phyloP scores from a whole-genome alignment of 1,139 yeast genomes.

The Hansenula sp. region DNA sequence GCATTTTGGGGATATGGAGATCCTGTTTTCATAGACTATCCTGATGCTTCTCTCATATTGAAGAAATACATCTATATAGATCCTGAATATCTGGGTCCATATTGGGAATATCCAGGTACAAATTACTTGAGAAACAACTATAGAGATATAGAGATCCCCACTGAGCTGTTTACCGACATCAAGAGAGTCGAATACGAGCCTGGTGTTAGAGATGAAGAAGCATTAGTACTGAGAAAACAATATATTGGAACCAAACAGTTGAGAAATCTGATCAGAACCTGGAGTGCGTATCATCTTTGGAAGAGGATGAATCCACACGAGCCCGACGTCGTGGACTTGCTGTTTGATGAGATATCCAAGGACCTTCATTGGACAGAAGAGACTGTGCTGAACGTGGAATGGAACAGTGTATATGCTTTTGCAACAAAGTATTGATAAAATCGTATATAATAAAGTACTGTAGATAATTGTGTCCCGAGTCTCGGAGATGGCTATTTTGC shows the following conservation, averaged over 20 bases:
- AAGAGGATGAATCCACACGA: constrained; percentile 24
- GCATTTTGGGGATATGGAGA: constrained; percentile 77
- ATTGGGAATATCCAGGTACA: constrained; percentile 70
- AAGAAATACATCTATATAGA: constrained; percentile 31
- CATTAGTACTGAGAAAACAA: constrained; percentile 20
- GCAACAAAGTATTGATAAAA: constrained; percentile 12
- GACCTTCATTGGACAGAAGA: constrained; percentile 16
- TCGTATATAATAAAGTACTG: too few species aligned
- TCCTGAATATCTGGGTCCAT: constrained; percentile 51
- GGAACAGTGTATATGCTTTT: constrained; percentile 18
- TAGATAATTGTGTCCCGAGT: too few species aligned
- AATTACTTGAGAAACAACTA: constrained; percentile 38
- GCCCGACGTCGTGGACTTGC: constrained; percentile 15
- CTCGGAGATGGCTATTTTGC: too few species aligned
- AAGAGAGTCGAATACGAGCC: constrained; percentile 34
- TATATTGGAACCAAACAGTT: constrained; percentile 37
- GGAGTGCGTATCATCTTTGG: constrained; percentile 72
- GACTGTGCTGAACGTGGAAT: constrained; percentile 14
- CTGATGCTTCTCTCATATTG: constrained; percentile 28
- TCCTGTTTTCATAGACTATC: constrained; percentile 34
- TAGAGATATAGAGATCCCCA: constrained; percentile 38
- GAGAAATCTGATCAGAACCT: constrained; percentile 49
- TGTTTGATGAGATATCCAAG: constrained; percentile 10
- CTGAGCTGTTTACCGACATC: constrained; percentile 33
- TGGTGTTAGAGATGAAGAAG: constrained; percentile 4